Base-by-base conservation (phyloP, 2,329 filamentous ascomycete genomes). In the Aspergillus brunneoviolaceus region DNA sequence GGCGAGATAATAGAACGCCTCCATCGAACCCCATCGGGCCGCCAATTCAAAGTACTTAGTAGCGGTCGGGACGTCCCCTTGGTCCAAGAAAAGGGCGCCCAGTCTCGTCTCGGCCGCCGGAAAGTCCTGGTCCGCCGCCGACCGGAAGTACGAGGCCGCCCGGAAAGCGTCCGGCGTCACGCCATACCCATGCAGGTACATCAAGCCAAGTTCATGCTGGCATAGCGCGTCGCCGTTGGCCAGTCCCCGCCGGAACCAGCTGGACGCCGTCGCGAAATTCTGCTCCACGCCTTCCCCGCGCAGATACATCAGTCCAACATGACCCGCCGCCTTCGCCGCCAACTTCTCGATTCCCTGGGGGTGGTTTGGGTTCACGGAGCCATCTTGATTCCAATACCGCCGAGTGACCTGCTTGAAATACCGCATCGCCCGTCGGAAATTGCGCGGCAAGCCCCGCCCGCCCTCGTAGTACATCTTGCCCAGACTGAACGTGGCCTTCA, bases 401-500 rank as follows among this genome's bases (percentile, higher is more conserved):
- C 87, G 87, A 0, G 91, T 89, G 5, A 96, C 88, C 58, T 88
- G 83, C 66, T 89, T 84, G 74, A 96, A 97, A 69, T 96, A 94
- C 63, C 85, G 87, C 73, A 89, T 89, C 0, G 93, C 92, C 47
- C 87, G 82, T 29, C 84, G 84, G 50, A 92, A 83, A 69, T 96
- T 90, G 21, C 87, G 84, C 55, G 89, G 87, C 48, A 96, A 80
- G 0, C 87, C 87, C 58, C 90, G 84, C 58, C 91, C 87, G 0
- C 93, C 93, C 60, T 97, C 93, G 70, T 96, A 96, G 73, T 96
- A 90, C 63, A 96, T 85, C 65, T 91, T 87, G 3, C 91, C 93
- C 0, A 97, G 80, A 63, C 90, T 93, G 69, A 93, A 92, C 0
- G 91, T 94, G 0, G 93, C 91, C 72, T 91, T 92, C 58, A 91